Percentiles rank a stretch among this genome's conserved stretches.
Evolutionary conservation across 352 stramenopile species (phyloP).

Genomic region (Pythium sukuiense): DNA sequence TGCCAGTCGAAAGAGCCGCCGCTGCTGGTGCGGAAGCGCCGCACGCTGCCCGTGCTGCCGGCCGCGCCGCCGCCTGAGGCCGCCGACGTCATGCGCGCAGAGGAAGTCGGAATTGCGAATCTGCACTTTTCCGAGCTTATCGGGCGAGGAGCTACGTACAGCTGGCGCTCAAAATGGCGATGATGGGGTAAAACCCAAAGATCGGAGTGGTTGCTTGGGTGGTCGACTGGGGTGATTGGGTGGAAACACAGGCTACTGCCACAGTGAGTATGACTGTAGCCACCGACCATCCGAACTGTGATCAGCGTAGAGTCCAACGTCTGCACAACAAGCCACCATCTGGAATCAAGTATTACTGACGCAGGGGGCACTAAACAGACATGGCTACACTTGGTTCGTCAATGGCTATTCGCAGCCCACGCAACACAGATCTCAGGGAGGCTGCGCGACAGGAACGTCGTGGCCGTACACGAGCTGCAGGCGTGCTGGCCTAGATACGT

Average conservation of each 20-base stretch:
- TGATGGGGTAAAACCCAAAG: background rate
- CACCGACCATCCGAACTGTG: background rate
- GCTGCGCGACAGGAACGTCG: constrained; percentile 29
- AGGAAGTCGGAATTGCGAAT: background rate
- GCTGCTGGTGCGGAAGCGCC: constrained; percentile 3
- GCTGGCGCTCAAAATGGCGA: constrained; percentile 1
- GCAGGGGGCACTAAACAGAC: background rate
- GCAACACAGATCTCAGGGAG: constrained; percentile 21
- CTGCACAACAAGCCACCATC: background rate
- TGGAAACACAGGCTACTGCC: background rate
- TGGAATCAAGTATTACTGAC: background rate
- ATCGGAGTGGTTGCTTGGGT: background rate
- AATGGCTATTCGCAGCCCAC: background rate
- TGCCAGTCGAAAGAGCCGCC: constrained; percentile 1
- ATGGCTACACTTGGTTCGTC: constrained; percentile 14
- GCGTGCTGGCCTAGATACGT: constrained; percentile 40
- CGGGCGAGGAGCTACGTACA: background rate
- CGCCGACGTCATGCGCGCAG: background rate
- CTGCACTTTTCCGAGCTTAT: constrained; percentile 2
- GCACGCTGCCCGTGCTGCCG: background rate
- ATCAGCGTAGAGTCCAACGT: constrained; percentile 1
- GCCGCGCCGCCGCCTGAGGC: background rate
- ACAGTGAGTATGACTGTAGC: background rate
- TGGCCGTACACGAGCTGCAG: constrained; percentile 43
- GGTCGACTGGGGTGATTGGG: background rate